Base-by-base conservation (phyloP, 2,329 filamentous ascomycete genomes). In the Orbilia javanica region DNA sequence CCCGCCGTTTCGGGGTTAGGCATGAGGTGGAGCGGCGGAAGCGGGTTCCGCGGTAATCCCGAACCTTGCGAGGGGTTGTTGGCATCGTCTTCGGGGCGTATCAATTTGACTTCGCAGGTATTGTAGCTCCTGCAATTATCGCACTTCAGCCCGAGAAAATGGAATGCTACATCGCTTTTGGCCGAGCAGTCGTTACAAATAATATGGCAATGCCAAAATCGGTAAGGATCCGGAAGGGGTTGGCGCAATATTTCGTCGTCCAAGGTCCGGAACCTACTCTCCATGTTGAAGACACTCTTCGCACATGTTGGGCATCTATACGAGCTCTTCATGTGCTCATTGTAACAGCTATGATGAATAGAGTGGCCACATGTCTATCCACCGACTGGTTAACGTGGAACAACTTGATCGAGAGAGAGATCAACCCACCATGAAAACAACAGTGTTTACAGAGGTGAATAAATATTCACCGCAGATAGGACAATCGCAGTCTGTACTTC, bases 201-300 rank as follows among this genome's bases (percentile, higher is more conserved):
- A 62, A 98, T 89, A 79, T 94, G 89, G 13, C 94, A 95, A 79
- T 90, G 90, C 4, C 93, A 94, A 81, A 93, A 90, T 78, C 86
- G 87, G 82, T 94, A 97, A 80, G 96, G 92, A 4, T 87, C 85
- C 0, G 96, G 96, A 94, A 99, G 98, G 1, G 96, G 96, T 83
- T 99, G 96, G 52, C 88, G 88, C 80, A 92, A 88, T 77, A 99
- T 97, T 62, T 93, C 91, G 65, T 94, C 89, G 82, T 97, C 95
- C 36, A 98, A 85, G 81, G 96, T 96, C 60, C 93, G 90, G 86
- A 98, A 99, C 81, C 96, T 92, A 42, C 93, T 89, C 83, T 97
- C 95, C 95, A 99, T 99, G 83, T 98, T 98, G 80, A 93, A 90
- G n/a, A 97, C 91, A 80, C 93, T 97, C 84, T 96, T 97, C 85